Conservation (phyloP, 495 filamentous ascomycete species). For the Daldinia concentrica region DNA sequence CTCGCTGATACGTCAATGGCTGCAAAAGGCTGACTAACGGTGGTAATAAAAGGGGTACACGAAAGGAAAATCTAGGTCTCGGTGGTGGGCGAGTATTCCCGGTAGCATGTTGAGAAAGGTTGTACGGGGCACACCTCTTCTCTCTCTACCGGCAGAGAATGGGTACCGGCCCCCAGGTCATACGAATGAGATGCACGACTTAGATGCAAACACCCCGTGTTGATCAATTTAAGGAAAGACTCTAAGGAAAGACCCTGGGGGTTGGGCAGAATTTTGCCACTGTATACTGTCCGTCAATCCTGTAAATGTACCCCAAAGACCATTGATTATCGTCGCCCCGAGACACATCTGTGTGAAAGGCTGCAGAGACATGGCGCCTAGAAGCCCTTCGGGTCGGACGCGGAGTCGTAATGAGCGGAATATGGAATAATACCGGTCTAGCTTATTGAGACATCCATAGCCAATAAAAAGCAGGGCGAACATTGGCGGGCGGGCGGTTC, state of each 20-base stretch:
- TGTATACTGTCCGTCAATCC: conserved; percentile 5
- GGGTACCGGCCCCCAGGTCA: conserved; percentile 31
- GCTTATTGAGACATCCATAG: conserved; percentile 3
- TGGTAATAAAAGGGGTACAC: conserved; percentile 22
- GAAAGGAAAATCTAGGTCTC: conserved; percentile 21
- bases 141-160: conserved; percentile 29
- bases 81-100: conserved; percentile 25
- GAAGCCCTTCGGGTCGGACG: conserved; percentile 23
- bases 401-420: conserved; percentile 24
- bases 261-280: conserved; percentile 40
- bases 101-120: conserved; percentile 24
- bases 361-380: conserved; percentile 19
- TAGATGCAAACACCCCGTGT: conserved; percentile 29
- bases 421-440: conserved; percentile 20
- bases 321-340: conserved; percentile 26
- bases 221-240: conserved; percentile 17
- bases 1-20: conserved; percentile 41
- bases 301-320: conserved; percentile 22
- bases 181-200: conserved; percentile 33
- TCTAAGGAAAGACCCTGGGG: conserved; percentile 10
- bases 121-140: conserved; percentile 22
- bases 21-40: conserved; percentile 27
- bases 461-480: conserved; percentile 38
- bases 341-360: conserved; percentile 24
- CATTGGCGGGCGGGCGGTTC: conserved; percentile 16